Evolutionary conservation across 805 yeast genomes (phyloP).

Genomic region (Yamadazyma ubonensis): DNA sequence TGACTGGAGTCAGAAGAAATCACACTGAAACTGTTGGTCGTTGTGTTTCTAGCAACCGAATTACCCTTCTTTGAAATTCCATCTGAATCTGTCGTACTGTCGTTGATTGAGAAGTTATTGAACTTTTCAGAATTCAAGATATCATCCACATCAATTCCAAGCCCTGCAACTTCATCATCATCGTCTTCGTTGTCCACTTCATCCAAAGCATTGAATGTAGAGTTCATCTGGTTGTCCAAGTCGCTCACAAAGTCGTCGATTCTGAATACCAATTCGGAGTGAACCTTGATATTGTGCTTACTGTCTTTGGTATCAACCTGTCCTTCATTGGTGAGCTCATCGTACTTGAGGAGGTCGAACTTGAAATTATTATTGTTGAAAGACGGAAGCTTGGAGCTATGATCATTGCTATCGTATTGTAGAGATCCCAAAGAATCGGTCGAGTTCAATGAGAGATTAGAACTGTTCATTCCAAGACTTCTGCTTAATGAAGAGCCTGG

Average conservation of each 20-base stretch:
- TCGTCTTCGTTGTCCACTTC: conserved; percentile 29
- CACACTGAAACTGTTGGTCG: conserved; percentile 14
- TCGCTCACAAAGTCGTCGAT: conserved; percentile 36
- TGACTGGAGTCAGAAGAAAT: conserved; percentile 19
- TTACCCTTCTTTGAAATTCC: conserved; percentile 2
- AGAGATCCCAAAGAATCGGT: conserved; percentile 22
- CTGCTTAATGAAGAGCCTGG: conserved; percentile 3
- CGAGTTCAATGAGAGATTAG: conserved; percentile 26
- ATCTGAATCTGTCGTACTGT: background rate
- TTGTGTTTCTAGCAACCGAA: background rate
- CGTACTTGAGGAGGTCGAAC: conserved; percentile 34
- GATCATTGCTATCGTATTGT: conserved; percentile 12
- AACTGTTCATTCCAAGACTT: conserved; percentile 10
- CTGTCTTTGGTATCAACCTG: conserved; percentile 1
- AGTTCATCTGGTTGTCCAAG: conserved; percentile 18
- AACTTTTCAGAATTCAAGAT: conserved; percentile 41
- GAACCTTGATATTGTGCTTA: conserved; percentile 28
- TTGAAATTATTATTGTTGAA: conserved; percentile 38
- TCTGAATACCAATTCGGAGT: conserved; percentile 33
- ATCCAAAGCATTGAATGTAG: conserved; percentile 18
- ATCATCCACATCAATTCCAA: conserved; percentile 45
- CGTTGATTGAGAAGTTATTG: conserved; percentile 26
- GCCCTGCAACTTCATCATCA: conserved; percentile 37
- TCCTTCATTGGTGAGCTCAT: conserved; percentile 22
- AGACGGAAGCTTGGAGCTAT: conserved; percentile 27